These are phyloP conservation scores for Rhizophora mangle DNA, from an alignment of 345 rosid genomes.

Conservation along the genomic window DNA sequence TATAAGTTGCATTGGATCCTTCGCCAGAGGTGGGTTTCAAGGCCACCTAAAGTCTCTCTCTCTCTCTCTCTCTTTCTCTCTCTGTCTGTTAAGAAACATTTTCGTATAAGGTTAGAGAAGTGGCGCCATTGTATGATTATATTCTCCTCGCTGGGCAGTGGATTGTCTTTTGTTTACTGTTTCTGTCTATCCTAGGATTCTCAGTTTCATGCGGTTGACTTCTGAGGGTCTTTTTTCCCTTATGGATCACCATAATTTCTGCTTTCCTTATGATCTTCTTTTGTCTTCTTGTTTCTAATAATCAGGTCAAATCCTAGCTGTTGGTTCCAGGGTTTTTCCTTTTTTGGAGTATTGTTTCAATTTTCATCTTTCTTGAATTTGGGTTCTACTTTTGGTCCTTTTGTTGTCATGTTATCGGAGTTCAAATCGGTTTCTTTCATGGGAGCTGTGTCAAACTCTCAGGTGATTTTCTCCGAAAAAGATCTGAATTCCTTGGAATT, in stretches of 20 bases:
- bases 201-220: not conserved
- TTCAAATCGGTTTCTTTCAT: conserved; percentile 20
- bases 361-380: too few relatives aligned
- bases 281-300: not conserved
- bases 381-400: not conserved
- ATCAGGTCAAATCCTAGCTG: not conserved
- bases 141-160: not conserved
- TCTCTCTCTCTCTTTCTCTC: conserved; percentile 6
- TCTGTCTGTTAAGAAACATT: conserved; percentile 7
- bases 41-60: conserved; percentile 19
- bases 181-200: conserved; percentile 7
- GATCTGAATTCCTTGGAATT: conserved; percentile 45
- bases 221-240: not conserved
- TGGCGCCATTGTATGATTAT: conserved; percentile 1
- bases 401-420: conserved; percentile 23
- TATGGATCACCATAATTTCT: not conserved
- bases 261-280: not conserved
- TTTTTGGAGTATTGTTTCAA: not conserved
- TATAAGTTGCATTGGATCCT: conserved; percentile 76
- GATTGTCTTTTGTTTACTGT: not conserved
- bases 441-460: conserved; percentile 36
- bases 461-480: conserved; percentile 41
- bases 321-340: conserved; percentile 1
- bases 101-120: conserved; percentile 7
- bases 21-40: conserved; percentile 47